phyloP scores from a whole-genome alignment of 2,329 filamentous ascomycete species.

The Aspergillus caelatus region DNA sequence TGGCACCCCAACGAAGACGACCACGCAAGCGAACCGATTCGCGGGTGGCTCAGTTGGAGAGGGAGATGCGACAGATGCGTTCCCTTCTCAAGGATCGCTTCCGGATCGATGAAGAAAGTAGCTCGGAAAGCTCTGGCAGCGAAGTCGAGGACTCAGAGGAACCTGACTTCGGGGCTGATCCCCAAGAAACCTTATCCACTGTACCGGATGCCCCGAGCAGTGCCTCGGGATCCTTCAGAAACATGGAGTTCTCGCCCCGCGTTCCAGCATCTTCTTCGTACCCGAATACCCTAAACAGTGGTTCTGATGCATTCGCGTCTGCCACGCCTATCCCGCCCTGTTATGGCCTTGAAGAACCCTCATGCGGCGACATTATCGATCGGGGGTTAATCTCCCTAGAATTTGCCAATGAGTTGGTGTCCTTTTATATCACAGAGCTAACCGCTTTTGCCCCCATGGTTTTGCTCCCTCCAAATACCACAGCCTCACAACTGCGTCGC shows the following conservation, averaged over 20 bases:
- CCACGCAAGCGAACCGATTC: slow-evolving; percentile 42
- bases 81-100: slow-evolving; percentile 37
- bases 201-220: slow-evolving; percentile 26
- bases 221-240: slow-evolving; percentile 23
- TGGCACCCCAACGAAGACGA: slow-evolving; percentile 39
- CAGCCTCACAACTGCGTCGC: slow-evolving; percentile 33
- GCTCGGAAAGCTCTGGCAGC: slow-evolving; percentile 30
- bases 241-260: slow-evolving; percentile 30
- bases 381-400: slow-evolving; percentile 36
- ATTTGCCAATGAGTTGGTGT: slow-evolving; percentile 34
- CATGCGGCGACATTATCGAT: slow-evolving; percentile 33
- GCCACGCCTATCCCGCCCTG: slow-evolving; percentile 22
- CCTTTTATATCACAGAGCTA: slow-evolving; percentile 35
- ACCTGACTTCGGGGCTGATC: slow-evolving; percentile 24
- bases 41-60: slow-evolving; percentile 40
- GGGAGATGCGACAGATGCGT: slow-evolving; percentile 42
- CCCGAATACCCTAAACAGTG: slow-evolving; percentile 22
- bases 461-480: slow-evolving; percentile 31
- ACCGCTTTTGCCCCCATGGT: slow-evolving; percentile 34
- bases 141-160: slow-evolving; percentile 27
- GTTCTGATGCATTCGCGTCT: slow-evolving; percentile 23
- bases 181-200: slow-evolving; percentile 21
- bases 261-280: slow-evolving; percentile 22
- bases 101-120: slow-evolving; percentile 31
- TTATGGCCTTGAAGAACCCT: slow-evolving; percentile 21